Evolutionary conservation across 2,329 filamentous ascomycete species (phyloP).

Genomic region (Colletotrichum filicis): DNA sequence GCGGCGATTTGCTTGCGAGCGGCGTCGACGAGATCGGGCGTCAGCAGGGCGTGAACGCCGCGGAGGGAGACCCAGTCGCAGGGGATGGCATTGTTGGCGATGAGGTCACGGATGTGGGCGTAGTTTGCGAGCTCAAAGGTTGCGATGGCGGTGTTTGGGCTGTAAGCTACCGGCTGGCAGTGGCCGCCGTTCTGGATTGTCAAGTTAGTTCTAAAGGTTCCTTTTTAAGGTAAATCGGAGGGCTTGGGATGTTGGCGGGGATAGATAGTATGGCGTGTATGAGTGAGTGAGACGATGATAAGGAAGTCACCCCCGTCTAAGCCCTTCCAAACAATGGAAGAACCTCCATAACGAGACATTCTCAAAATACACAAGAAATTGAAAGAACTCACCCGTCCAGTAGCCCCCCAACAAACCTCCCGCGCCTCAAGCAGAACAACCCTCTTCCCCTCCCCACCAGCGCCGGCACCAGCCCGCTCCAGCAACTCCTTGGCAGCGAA

Average conservation of each 20-base stretch:
- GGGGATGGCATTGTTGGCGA: slow-evolving; percentile 66
- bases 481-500: slow-evolving; percentile 75
- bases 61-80: slow-evolving; percentile 76
- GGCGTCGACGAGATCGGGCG: slow-evolving; percentile 62
- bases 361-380: slow-evolving; percentile 21
- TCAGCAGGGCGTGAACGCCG: slow-evolving; percentile 73
- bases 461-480: slow-evolving; percentile 48
- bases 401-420: slow-evolving; percentile 86
- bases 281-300: neutral
- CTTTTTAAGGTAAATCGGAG: neutral
- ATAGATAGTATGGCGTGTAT: neutral
- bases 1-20: slow-evolving; percentile 61
- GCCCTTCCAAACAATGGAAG: neutral
- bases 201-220: neutral
- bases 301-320: neutral
- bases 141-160: slow-evolving; percentile 67
- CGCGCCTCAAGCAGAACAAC: slow-evolving; percentile 81
- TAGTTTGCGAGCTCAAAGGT: slow-evolving; percentile 80
- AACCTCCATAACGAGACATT: neutral
- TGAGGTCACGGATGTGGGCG: slow-evolving; percentile 66
- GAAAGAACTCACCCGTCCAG: slow-evolving; percentile 71
- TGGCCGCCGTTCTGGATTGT: slow-evolving; percentile 74
- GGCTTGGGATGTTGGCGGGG: neutral
- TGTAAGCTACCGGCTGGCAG: slow-evolving; percentile 79
- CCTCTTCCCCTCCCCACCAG: slow-evolving; percentile 49